These are phyloP conservation scores for Suillus subalutaceus DNA, from an alignment of 768 basidiomycete species.

Conservation along the genomic window DNA sequence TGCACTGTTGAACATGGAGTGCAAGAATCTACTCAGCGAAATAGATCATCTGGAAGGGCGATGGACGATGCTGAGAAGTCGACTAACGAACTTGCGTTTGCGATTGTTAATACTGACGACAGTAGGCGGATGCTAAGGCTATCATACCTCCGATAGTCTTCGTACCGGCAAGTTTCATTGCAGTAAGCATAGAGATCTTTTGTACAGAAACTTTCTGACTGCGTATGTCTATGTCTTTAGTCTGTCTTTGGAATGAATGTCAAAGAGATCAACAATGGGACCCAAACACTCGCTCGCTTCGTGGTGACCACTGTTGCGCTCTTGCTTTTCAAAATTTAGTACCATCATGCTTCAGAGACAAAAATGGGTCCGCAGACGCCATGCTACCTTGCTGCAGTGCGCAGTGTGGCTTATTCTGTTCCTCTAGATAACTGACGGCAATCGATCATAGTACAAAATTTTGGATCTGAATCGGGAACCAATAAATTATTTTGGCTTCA, in stretches of 20 bases:
- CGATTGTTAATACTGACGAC: conserved; percentile 52
- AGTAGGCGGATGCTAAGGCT: conserved; percentile 46
- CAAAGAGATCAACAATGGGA: conserved; percentile 30
- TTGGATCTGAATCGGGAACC: too few relatives aligned
- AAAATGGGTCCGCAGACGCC: conserved; percentile 12
- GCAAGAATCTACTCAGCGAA: conserved; percentile 36
- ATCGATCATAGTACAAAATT: too few relatives aligned
- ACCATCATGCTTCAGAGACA: conserved; percentile 46
- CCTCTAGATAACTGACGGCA: conserved; percentile 1
- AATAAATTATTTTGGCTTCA: too few relatives aligned
- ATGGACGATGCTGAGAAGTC: conserved; percentile 15
- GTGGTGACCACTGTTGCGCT: conserved; percentile 48
- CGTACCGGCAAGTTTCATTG: conserved; percentile 46
- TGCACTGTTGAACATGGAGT: conserved; percentile 22
- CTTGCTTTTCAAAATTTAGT: conserved; percentile 58
- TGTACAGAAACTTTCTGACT: background rate
- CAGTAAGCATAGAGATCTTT: background rate
- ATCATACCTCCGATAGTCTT: conserved; percentile 55
- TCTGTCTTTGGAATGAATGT: conserved; percentile 33
- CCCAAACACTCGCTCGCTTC: conserved; percentile 41
- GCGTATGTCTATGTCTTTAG: background rate
- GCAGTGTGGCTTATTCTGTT: conserved; percentile 25
- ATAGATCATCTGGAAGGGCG: conserved; percentile 38
- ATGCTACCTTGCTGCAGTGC: conserved; percentile 16
- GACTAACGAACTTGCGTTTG: conserved; percentile 35